These are phyloP conservation scores for Purpureocillium lavendulum DNA, from an alignment of 2,329 filamentous ascomycete genomes.

Conservation along the genomic window DNA sequence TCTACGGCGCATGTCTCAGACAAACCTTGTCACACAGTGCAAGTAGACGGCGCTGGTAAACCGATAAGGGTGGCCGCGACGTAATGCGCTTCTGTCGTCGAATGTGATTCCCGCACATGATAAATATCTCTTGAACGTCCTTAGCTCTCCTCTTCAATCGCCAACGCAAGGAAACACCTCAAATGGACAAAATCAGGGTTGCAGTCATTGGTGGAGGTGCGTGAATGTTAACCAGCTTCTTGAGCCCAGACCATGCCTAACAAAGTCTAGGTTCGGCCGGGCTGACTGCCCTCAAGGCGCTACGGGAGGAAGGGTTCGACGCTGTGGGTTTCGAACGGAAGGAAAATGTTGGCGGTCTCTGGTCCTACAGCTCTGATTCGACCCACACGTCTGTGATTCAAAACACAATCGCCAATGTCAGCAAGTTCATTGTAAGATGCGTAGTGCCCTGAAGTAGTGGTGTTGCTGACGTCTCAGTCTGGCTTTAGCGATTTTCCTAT, in stretches of 20 bases:
- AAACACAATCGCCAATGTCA: conserved; percentile 4
- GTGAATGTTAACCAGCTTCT: no score
- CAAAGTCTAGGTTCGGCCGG: neutral
- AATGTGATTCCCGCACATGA: no score
- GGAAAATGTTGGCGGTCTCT: conserved; percentile 31
- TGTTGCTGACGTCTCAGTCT: conserved; percentile 11
- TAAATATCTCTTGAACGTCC: no score
- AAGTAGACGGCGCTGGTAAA: no score
- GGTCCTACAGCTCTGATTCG: conserved; percentile 12
- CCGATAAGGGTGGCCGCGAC: no score
- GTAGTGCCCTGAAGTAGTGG: no score
- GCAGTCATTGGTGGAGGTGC: conserved; percentile 21
- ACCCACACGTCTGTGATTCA: conserved; percentile 2
- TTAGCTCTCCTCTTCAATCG: no score
- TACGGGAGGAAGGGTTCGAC: conserved; percentile 35
- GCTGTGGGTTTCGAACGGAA: conserved; percentile 34
- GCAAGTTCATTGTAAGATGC: conserved; percentile 8
- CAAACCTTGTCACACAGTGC: no score
- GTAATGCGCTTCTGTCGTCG: no score
- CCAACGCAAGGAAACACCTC: no score
- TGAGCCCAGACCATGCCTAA: no score
- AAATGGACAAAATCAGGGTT: conserved; percentile 6
- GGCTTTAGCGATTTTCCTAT: conserved; percentile 28
- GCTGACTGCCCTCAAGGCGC: conserved; percentile 22
- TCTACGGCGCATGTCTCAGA: no score